Evolutionary conservation across 2,329 filamentous ascomycete species (phyloP), one percentile per base, ranked within the genome.

Genomic region (Tympanopsis confertula): DNA sequence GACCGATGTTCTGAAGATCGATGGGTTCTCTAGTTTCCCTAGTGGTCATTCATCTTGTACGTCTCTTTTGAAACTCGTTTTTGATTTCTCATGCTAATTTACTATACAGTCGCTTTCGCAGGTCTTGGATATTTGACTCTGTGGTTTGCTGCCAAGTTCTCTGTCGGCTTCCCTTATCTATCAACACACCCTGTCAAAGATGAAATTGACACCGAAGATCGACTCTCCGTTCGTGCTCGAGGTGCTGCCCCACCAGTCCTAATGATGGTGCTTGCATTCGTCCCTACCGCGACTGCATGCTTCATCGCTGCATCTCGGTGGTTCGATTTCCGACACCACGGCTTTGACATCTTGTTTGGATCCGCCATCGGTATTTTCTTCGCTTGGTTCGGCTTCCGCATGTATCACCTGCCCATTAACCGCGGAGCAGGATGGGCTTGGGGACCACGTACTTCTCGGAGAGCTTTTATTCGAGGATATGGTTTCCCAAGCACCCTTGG

Each of bases 1-100:
- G 10, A 35, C 17, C 10, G 5, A 17, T 37, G 20, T 5, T 5
- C 29, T 22, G 36, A 32, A 13, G 19, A 29, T 38, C 5, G 35
- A 38, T 17, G 38, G 17, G n/a, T 39, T 37, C 19, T 12, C 13
- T 13, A 39, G 38, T 18, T 39, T 39, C 18, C 38, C 38, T 7
- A 39, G 38, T 20, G 38, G 35, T 12, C 38, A 39, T 28, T 17
- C 38, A 22, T 22, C 19, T 37, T 22, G 30, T 33, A 17, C 10
- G 30, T 33, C 7, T 33, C 30, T n/a, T n/a, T n/a, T n/a, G n/a
- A n/a, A n/a, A n/a, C n/a, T n/a, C n/a, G n/a, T n/a, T n/a, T n/a
- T n/a, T 33, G 7, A 28, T 28, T 10, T 28, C 24, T 28, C 10
- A 28, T 28, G n/a, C n/a, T n/a, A n/a, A n/a, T n/a, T n/a, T n/a